Percentiles rank a stretch among this genome's conserved stretches.
These are phyloP conservation scores for Malus hybrid DNA, from an alignment of 331 rosid genomes.

Conservation along the genomic window DNA sequence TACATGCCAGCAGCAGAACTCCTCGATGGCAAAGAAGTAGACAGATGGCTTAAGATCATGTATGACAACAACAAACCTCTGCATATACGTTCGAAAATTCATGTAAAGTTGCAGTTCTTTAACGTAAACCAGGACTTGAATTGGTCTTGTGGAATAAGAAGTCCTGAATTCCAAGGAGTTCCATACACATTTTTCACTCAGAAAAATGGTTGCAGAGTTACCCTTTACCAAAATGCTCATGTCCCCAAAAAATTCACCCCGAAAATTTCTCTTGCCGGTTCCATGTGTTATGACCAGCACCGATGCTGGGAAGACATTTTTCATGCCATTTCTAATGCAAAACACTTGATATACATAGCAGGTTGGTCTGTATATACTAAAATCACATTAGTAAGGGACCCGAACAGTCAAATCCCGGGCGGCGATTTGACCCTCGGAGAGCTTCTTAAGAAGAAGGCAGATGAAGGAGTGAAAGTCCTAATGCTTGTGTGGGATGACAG, in stretches of 20 bases:
- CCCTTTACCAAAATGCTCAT: slow-evolving; percentile 51
- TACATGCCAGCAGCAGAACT: slow-evolving; percentile 17
- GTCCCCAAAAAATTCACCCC: slow-evolving; percentile 26
- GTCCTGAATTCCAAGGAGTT: slow-evolving; percentile 29
- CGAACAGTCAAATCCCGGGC: slow-evolving; percentile 11
- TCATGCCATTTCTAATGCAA: slow-evolving; percentile 34
- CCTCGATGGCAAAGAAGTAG: slow-evolving; percentile 17
- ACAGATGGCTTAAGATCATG: slow-evolving; percentile 33
- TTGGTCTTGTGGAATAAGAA: slow-evolving; percentile 36
- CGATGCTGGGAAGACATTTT: slow-evolving; percentile 45
- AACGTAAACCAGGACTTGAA: slow-evolving; percentile 4
- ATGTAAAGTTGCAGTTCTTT: slow-evolving; percentile 19
- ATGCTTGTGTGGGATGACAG: slow-evolving; percentile 55
- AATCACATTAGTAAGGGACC: slow-evolving; percentile 28
- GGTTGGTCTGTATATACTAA: slow-evolving; percentile 43
- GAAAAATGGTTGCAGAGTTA: slow-evolving; percentile 36
- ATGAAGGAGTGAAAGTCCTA: slow-evolving; percentile 35
- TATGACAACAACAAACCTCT: slow-evolving; percentile 9
- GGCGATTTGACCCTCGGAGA: slow-evolving; percentile 32
- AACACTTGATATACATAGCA: slow-evolving; percentile 35
- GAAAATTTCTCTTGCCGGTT: slow-evolving; percentile 23
- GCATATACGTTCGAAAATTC: slow-evolving; percentile 19
- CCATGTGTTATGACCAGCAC: slow-evolving; percentile 15
- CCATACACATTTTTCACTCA: slow-evolving; percentile 36
- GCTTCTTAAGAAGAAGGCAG: slow-evolving; percentile 36